Conservation (phyloP, 805 yeast genomes). For the Candida manassasensis region DNA sequence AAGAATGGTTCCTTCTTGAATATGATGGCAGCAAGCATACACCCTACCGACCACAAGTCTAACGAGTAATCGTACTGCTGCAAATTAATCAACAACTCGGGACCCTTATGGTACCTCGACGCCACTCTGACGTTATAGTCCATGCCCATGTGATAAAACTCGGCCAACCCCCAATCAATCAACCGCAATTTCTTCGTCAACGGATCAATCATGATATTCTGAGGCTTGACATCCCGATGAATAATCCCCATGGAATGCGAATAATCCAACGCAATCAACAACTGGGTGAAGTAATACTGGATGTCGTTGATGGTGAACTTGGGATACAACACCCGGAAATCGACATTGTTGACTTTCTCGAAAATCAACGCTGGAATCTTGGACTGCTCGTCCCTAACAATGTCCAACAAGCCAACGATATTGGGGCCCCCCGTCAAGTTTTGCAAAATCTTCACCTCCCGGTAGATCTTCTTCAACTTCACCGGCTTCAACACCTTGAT, state of each 20-base stretch:
- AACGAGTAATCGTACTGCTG: conserved; percentile 87
- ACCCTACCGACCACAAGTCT: conserved; percentile 93
- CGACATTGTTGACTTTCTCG: conserved; percentile 78
- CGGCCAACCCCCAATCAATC: conserved; percentile 96
- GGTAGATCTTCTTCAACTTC: conserved; percentile 82
- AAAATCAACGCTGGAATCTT: conserved; percentile 85
- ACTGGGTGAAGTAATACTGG: conserved; percentile 75
- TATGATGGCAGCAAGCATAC: conserved; percentile 85
- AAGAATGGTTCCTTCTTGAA: conserved; percentile 91
- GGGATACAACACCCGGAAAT: conserved; percentile 77
- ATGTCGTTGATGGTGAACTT: conserved; percentile 71
- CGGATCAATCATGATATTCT: conserved; percentile 93
- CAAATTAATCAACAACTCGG: conserved; percentile 81
- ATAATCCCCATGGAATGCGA: conserved; percentile 94
- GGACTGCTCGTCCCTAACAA: conserved; percentile 73
- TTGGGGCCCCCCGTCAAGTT: conserved; percentile 84
- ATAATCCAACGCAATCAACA: conserved; percentile 79
- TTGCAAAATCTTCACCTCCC: conserved; percentile 84
- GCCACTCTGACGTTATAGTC: conserved; percentile 94
- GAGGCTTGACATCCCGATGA: conserved; percentile 95
- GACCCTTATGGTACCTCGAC: conserved; percentile 89
- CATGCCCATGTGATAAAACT: conserved; percentile 83
- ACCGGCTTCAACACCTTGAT: conserved; percentile 91
- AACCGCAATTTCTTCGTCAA: conserved; percentile 62
- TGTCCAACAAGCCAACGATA: conserved; percentile 69